Conservation (phyloP, 23 red algal species). For the Gracilaria vermiculophylla region DNA sequence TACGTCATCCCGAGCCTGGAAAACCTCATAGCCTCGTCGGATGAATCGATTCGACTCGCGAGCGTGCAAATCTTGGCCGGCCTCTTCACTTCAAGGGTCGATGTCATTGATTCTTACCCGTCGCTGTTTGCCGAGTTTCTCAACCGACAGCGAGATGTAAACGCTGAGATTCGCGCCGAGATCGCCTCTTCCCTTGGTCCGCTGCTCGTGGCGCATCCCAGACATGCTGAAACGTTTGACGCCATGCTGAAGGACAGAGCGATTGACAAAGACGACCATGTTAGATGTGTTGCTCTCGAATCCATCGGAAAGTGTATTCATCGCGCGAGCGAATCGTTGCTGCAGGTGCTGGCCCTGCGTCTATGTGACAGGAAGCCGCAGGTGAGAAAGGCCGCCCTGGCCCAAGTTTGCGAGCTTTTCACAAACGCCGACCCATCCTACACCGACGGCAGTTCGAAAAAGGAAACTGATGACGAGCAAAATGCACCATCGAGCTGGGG, state of each 20-base stretch:
- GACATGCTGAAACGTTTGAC: constrained; percentile 35
- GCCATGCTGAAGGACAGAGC: constrained; percentile 31
- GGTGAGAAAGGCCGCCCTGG: constrained; percentile 33
- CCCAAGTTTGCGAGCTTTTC: constrained; percentile 24
- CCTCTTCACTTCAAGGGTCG: constrained; percentile 37
- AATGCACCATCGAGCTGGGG: not conserved
- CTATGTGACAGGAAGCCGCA: constrained; percentile 23
- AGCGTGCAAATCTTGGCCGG: constrained; percentile 31
- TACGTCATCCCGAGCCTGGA: constrained; percentile 66
- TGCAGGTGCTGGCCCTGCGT: constrained; percentile 12
- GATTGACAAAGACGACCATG: constrained; percentile 52
- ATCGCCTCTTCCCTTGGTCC: not conserved
- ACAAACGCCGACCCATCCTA: not conserved
- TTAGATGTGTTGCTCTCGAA: constrained; percentile 34
- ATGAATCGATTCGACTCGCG: constrained; percentile 21
- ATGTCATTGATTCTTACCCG: constrained; percentile 42
- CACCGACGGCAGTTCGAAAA: not conserved
- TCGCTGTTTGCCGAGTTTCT: constrained; percentile 61
- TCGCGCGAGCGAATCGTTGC: constrained; percentile 15
- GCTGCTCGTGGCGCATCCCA: constrained; percentile 30
- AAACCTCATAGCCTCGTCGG: constrained; percentile 15
- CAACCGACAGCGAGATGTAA: constrained; percentile 25
- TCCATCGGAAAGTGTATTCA: constrained; percentile 25
- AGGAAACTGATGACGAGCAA: not conserved
- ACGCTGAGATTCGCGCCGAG: constrained; percentile 33